Base-by-base conservation (phyloP, 1,139 yeast species). In the Tardiomyces depauwii region DNA sequence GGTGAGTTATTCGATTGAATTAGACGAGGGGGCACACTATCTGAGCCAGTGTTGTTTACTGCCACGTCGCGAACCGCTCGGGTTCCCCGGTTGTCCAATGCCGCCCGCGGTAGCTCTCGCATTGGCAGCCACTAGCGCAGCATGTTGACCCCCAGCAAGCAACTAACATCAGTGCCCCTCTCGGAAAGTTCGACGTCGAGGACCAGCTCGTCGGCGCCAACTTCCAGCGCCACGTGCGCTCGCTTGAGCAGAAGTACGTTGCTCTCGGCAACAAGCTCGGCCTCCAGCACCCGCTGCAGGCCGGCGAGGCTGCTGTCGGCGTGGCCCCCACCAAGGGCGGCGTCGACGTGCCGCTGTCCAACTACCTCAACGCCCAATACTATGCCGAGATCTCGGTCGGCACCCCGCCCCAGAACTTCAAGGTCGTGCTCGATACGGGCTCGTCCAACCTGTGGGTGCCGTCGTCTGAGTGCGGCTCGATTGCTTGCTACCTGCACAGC, bases 391-490 rank as follows among this genome's bases (percentile, higher is more conserved):
- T 91, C 58, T 73, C 78, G 50, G 61, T 91, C 49, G 98, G 98
- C 57, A 84, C 95, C 41, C 98, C 98, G 7, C 87, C 85, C 44
- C 98, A 91, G 71, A 63, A 76, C 14, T 91, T 91, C 69, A 91
- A 88, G 72, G 70, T 67, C 27, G 54, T 67, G 18, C 74, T 91
- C 60, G 97, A 91, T 67, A 91, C 97, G 30, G 98, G 98, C 41
- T 86, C 96, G 25, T 84, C 96, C 45, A 91, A 91, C 67, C 73
- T 91, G 69, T 91, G 98, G 98, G 89, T 91, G 50, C 98, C 98
- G 46, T 78, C 94, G 49, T 58, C 74, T 43, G 89, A 86, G 54
- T 91, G 98, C 71, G 72, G 86, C 42, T 87, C 96, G 5, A 78
- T 91, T 68, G 97, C 98, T 41, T 91, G 98, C 70, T 89, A 78